These are phyloP conservation scores for Arachnomyces sp. DNA, from an alignment of 2,329 filamentous ascomycete genomes.

Conservation along the genomic window DNA sequence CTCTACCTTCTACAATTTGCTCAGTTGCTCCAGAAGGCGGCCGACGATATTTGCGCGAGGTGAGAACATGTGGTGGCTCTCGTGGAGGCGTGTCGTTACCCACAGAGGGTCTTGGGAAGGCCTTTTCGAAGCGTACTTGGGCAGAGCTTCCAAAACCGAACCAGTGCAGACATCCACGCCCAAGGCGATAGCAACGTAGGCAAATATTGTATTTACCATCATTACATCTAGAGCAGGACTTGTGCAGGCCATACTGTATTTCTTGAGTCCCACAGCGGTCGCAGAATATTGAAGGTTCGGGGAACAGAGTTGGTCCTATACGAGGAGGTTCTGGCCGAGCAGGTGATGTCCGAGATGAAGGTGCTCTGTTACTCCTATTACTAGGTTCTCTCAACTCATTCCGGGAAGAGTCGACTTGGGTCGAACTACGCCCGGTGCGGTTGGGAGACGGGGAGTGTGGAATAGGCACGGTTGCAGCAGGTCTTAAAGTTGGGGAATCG, in stretches of 20 bases:
- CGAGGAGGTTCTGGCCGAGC: slow-evolving; percentile 23
- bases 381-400: neutral
- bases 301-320: slow-evolving; percentile 36
- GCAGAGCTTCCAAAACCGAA: slow-evolving; percentile 75
- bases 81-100: slow-evolving; percentile 33
- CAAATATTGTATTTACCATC: slow-evolving; percentile 71
- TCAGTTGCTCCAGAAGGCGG: slow-evolving; percentile 21
- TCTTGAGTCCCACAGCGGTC: slow-evolving; percentile 59
- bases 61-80: slow-evolving; percentile 46
- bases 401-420: no score
- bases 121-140: slow-evolving; percentile 56
- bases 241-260: slow-evolving; percentile 81
- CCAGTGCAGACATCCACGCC: slow-evolving; percentile 76
- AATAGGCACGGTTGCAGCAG: no score
- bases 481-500: slow-evolving; percentile 1
- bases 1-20: slow-evolving; percentile 26
- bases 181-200: slow-evolving; percentile 65
- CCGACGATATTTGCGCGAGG: slow-evolving; percentile 25
- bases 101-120: slow-evolving; percentile 31
- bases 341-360: slow-evolving; percentile 23
- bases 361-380: slow-evolving; percentile 7
- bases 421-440: no score
- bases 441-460: no score
- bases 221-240: slow-evolving; percentile 66
- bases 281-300: slow-evolving; percentile 67